These are phyloP conservation scores for Pythium guiyangense DNA, from an alignment of 352 stramenopile species.

Conservation along the genomic window DNA sequence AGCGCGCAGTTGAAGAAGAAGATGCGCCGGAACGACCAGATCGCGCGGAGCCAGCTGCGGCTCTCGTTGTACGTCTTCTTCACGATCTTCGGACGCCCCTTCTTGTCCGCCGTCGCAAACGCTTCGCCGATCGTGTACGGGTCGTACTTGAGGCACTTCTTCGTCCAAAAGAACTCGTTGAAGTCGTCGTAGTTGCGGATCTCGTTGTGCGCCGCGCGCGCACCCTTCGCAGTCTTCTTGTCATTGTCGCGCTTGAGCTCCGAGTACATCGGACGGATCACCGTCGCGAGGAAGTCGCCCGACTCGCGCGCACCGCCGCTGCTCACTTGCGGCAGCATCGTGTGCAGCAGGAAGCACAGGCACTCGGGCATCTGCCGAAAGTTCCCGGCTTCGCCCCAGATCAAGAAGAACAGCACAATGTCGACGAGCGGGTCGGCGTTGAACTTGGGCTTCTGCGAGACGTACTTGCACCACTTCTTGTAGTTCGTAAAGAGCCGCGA, in stretches of 20 bases:
- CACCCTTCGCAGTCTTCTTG: constrained; percentile 83
- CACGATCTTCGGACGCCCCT: constrained; percentile 70
- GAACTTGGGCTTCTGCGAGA: constrained; percentile 75
- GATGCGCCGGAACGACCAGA: constrained; percentile 78
- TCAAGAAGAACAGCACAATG: constrained; percentile 76
- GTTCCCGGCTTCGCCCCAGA: constrained; percentile 84
- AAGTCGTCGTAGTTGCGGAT: constrained; percentile 89
- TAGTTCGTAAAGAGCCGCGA: constrained; percentile 80
- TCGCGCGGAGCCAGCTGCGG: constrained; percentile 64
- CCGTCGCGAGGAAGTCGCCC: constrained; percentile 57
- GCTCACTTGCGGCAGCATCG: constrained; percentile 60
- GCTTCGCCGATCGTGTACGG: constrained; percentile 56
- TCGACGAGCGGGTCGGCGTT: constrained; percentile 73
- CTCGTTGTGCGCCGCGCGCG: constrained; percentile 59
- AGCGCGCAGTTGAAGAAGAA: constrained; percentile 80
- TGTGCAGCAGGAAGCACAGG: constrained; percentile 79
- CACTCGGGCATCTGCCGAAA: constrained; percentile 78
- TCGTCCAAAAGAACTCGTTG: constrained; percentile 88
- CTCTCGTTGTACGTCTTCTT: constrained; percentile 86
- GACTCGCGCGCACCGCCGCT: constrained; percentile 51
- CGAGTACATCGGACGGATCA: constrained; percentile 78
- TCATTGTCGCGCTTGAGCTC: constrained; percentile 85
- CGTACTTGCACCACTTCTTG: constrained; percentile 86
- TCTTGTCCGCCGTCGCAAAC: constrained; percentile 75
- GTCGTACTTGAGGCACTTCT: constrained; percentile 83